Base-by-base conservation (phyloP, 768 basidiomycete species). In the Pleurotus djamor region DNA sequence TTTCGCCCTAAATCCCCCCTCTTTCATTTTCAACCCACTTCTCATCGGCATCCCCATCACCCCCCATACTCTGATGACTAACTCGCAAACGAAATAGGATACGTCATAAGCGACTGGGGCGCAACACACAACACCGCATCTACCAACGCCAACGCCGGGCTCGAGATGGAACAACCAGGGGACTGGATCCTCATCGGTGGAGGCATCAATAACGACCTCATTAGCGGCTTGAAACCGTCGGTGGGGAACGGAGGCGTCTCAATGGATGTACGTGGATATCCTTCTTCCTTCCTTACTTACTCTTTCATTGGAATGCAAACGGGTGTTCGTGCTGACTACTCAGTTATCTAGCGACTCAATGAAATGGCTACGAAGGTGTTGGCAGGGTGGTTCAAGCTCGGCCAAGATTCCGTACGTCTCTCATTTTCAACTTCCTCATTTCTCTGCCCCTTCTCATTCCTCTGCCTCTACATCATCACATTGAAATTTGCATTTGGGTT, bases 151-250 rank as follows among this genome's bases (percentile, higher is more conserved):
- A 78, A 79, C 64, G 73, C 73, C 43, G 80, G 80, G 1, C 67
- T 82, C 28, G 80, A 82, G 59, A 81, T 81, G 79, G 80, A 82
- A 61, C 79, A 80, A 61, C 80, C 80, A 12, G 80, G 80, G 43
- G 80, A 81, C 60, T 78, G 67, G 50, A 79, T 82, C 37, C 16
- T 82, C 5, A 74, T 80, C 44, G 80, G 78, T 35, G 81, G 80
- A 16, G 80, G 74, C 5, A 67, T 71, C 10, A 76, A 43, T 32
- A 56, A 56, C 33, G 32, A 56, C 13, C 41, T 56, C 16, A 56
- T 70, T 37, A 64, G 60, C 16, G 59, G 65, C 3, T 63, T 81
- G 21, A 69, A 73, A 59, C 57, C 51, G 12, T 77, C 75, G 6
- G 74, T 81, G 4, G 69, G 75, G 28, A 61, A 48, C 0, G 79